phyloP scores from a whole-genome alignment of 129 eudicot species.

The Helichrysum umbraculigerum region DNA sequence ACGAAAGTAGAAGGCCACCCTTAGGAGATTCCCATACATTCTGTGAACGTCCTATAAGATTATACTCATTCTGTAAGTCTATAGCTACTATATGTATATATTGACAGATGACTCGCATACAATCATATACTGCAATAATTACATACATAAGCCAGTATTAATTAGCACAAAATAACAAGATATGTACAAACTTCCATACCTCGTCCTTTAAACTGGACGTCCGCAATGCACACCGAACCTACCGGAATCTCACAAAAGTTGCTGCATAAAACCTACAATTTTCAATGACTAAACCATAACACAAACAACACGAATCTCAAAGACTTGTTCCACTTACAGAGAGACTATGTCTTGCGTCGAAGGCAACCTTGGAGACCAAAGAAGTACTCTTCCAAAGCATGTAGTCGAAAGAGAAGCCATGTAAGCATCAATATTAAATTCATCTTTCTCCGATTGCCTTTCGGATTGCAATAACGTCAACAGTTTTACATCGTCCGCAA shows the following conservation, averaged over 20 bases:
- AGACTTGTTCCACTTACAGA: slow-evolving; percentile 45
- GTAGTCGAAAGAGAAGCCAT: slow-evolving; percentile 54
- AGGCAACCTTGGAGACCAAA: slow-evolving; percentile 77
- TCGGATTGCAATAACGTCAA: slow-evolving; percentile 42
- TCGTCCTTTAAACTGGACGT: slow-evolving; percentile 88
- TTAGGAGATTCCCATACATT: slow-evolving; percentile 98
- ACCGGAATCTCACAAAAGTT: slow-evolving; percentile 74
- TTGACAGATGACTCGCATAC: neutral
- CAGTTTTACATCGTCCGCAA: slow-evolving; percentile 49
- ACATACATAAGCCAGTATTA: neutral
- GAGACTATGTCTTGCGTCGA: slow-evolving; percentile 92
- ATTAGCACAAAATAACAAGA: neutral
- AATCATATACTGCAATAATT: neutral
- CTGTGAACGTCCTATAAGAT: slow-evolving; percentile 59
- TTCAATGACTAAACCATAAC: slow-evolving; percentile 10
- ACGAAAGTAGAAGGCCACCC: slow-evolving; percentile 82
- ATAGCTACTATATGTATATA: neutral
- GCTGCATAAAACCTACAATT: slow-evolving; percentile 40
- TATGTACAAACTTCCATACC: slow-evolving; percentile 41
- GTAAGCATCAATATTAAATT: slow-evolving; percentile 42
- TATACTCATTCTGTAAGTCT: neutral
- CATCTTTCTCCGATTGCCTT: slow-evolving; percentile 15
- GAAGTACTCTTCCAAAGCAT: slow-evolving; percentile 64
- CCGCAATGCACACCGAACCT: slow-evolving; percentile 88
- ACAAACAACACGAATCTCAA: slow-evolving; percentile 10